These are phyloP conservation scores for Termitomyces sp. DNA, from an alignment of 768 basidiomycete species.

Conservation along the genomic window DNA sequence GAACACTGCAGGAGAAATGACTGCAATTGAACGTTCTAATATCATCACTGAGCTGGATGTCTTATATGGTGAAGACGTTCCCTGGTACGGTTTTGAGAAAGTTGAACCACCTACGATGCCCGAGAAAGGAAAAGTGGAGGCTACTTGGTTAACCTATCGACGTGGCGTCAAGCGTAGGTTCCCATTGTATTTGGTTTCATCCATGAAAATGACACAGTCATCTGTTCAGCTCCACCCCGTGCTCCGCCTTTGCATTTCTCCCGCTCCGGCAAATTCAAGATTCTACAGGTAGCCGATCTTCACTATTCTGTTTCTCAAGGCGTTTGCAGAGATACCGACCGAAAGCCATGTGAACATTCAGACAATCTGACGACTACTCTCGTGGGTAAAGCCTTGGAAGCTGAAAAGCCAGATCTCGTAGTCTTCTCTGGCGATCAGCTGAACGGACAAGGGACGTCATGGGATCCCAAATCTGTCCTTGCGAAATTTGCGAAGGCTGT, in stretches of 20 bases:
- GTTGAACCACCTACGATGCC: conserved; percentile 57
- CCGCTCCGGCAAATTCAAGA: conserved; percentile 79
- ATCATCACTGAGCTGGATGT: conserved; percentile 93
- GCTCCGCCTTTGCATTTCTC: conserved; percentile 84
- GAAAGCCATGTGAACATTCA: conserved; percentile 54
- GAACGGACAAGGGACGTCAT: conserved; percentile 87
- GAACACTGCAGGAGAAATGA: conserved; percentile 62
- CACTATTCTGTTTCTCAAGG: conserved; percentile 87
- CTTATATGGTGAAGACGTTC: conserved; percentile 76
- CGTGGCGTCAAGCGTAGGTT: conserved; percentile 70
- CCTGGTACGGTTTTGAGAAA: conserved; percentile 86
- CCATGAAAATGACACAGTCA: conserved; percentile 4
- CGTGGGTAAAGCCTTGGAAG: conserved; percentile 65
- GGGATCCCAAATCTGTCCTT: conserved; percentile 85
- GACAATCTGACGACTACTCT: conserved; percentile 81
- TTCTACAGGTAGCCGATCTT: conserved; percentile 89
- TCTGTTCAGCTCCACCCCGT: conserved; percentile 53
- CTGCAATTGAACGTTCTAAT: conserved; percentile 48
- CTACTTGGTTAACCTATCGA: conserved; percentile 65
- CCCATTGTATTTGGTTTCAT: no score
- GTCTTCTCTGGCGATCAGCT: conserved; percentile 93
- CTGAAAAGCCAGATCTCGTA: conserved; percentile 86
- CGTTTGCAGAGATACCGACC: conserved; percentile 68
- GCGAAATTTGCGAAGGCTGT: conserved; percentile 85
- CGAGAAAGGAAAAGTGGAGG: conserved; percentile 38